phyloP scores from a whole-genome alignment of 2,329 filamentous ascomycete species.

The Stemphylium vesicarium region DNA sequence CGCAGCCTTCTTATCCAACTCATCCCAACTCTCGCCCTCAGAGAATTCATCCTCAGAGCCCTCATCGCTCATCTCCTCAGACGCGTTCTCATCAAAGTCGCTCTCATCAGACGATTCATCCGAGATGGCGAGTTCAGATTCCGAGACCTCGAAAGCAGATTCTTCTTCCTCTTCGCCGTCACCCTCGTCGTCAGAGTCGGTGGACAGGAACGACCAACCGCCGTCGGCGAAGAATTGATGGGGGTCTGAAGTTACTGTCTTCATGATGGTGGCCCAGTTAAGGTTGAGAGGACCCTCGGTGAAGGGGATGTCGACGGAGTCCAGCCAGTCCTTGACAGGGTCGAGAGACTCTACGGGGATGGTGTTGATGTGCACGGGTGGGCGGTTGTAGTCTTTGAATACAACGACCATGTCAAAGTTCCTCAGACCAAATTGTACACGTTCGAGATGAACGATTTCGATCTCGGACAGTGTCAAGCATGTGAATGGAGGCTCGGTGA shows the following conservation, averaged over 20 bases:
- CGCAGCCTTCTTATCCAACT: constrained; percentile 84
- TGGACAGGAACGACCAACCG: constrained; percentile 90
- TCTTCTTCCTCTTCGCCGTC: constrained; percentile 82
- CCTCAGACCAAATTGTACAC: constrained; percentile 94
- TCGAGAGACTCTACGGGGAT: constrained; percentile 96
- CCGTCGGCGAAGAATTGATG: constrained; percentile 95
- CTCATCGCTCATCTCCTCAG: constrained; percentile 77
- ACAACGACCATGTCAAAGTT: constrained; percentile 99
- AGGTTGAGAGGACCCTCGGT: constrained; percentile 94
- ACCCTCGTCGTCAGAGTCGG: constrained; percentile 85
- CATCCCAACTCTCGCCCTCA: constrained; percentile 87
- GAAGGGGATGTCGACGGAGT: constrained; percentile 93
- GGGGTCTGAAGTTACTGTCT: constrained; percentile 92
- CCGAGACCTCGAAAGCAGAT: constrained; percentile 88
- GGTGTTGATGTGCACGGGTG: constrained; percentile 94
- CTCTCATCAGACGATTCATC: constrained; percentile 86
- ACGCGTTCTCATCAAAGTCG: constrained; percentile 90
- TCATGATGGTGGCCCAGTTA: constrained; percentile 99
- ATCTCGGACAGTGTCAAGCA: constrained; percentile 95
- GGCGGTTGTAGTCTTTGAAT: constrained; percentile 94
- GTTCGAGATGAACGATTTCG: constrained; percentile 93
- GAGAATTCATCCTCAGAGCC: constrained; percentile 60
- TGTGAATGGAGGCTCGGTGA: constrained; percentile 96
- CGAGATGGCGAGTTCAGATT: constrained; percentile 74
- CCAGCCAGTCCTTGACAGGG: constrained; percentile 96